phyloP scores from a whole-genome alignment of 805 yeast species.

The Candida silvicultrix region DNA sequence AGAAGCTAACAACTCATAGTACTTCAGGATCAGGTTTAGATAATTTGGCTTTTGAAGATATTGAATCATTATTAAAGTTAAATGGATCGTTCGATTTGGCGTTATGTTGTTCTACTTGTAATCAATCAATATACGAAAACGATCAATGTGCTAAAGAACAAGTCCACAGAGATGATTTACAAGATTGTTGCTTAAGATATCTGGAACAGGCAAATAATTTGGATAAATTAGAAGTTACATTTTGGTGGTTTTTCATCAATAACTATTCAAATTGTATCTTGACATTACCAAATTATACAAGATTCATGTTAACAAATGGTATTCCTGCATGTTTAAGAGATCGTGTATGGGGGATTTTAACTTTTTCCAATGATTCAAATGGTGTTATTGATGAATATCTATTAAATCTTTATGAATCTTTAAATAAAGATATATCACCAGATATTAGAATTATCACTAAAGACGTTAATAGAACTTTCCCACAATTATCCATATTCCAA shows the following conservation, averaged over 20 bases:
- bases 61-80: slow-evolving; percentile 18
- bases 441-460: slow-evolving; percentile 42
- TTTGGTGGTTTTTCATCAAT: slow-evolving; percentile 38
- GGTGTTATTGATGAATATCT: slow-evolving; percentile 20
- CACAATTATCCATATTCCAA: slow-evolving; percentile 42
- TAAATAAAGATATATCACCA: slow-evolving; percentile 35
- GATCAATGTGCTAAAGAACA: slow-evolving; percentile 17
- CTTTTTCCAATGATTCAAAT: slow-evolving; percentile 15
- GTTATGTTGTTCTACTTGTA: slow-evolving; percentile 19
- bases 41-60: slow-evolving; percentile 9
- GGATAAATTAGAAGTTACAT: slow-evolving; percentile 29
- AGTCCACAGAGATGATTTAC: slow-evolving; percentile 4
- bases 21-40: slow-evolving; percentile 5
- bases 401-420: slow-evolving; percentile 28
- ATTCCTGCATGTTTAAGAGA: slow-evolving; percentile 38
- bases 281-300: slow-evolving; percentile 41
- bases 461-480: slow-evolving; percentile 57
- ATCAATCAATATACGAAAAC: slow-evolving; percentile 18
- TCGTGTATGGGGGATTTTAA: slow-evolving; percentile 34
- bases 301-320: slow-evolving; percentile 33
- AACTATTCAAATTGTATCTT: slow-evolving; percentile 38
- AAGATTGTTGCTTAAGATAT: slow-evolving; percentile 18
- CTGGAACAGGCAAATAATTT: slow-evolving; percentile 4
- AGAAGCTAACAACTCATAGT: slow-evolving; percentile 4
- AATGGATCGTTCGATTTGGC: slow-evolving; percentile 16